These are phyloP conservation scores for Phialophora expanda DNA, from an alignment of 2,329 filamentous ascomycete genomes.

Conservation along the genomic window DNA sequence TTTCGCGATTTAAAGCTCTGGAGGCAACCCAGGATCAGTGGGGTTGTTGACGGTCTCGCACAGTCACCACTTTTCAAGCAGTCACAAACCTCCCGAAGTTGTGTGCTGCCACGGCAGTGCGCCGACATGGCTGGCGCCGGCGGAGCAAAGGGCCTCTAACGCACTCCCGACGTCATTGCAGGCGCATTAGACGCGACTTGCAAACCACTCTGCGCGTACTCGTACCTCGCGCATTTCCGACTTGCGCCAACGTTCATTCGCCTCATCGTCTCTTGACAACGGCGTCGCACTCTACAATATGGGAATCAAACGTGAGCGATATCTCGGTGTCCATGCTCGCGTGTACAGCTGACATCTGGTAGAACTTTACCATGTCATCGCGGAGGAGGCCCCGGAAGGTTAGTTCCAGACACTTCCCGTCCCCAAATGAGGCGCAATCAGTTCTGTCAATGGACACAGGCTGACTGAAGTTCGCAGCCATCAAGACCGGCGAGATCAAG, in stretches of 20 bases:
- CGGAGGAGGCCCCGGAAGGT: slow-evolving; percentile 87
- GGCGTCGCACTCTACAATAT: slow-evolving; percentile 43
- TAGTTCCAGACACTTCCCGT: neutral
- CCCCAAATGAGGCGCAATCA: neutral
- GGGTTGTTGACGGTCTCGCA: neutral
- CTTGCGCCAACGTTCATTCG: neutral
- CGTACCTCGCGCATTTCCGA: neutral
- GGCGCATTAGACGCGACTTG: neutral
- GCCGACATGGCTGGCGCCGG: neutral
- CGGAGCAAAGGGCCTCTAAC: neutral
- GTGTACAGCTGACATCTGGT: slow-evolving; percentile 26
- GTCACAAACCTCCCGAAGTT: neutral
- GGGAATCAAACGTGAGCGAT: slow-evolving; percentile 58
- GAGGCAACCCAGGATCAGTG: neutral
- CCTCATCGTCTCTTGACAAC: neutral
- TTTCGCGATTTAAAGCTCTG: neutral
- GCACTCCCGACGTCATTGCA: neutral
- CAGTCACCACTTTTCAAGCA: neutral
- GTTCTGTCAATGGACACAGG: neutral
- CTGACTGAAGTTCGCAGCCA: slow-evolving; percentile 38
- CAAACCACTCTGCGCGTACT: neutral
- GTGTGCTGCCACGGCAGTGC: neutral
- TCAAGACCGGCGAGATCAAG: slow-evolving; percentile 98
- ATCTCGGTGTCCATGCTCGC: slow-evolving; percentile 7
- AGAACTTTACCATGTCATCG: slow-evolving; percentile 79